A percentile compares a stretch with the other conserved stretches of the same genome.
phyloP scores from a whole-genome alignment of 768 basidiomycete genomes.

The Thelephora aurantiotincta region DNA sequence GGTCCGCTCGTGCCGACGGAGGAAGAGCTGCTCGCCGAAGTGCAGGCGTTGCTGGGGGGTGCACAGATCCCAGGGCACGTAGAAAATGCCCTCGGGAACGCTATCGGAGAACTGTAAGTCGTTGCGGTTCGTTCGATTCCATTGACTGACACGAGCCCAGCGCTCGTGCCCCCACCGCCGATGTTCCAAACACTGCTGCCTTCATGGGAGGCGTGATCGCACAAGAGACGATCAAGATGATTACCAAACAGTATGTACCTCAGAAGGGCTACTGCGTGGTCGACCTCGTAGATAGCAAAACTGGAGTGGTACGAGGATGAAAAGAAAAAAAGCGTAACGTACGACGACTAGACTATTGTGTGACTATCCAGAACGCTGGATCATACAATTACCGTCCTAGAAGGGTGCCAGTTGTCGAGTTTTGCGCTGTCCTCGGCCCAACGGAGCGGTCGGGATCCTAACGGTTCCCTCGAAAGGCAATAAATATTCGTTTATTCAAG shows the following conservation, averaged over 20 bases:
- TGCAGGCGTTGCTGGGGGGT: conserved; percentile 34
- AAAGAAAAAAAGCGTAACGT: not conserved
- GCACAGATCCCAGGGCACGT: conserved; percentile 35
- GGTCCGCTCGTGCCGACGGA: conserved; percentile 23
- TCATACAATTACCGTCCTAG: too few relatives aligned
- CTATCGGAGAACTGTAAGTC: conserved; percentile 70
- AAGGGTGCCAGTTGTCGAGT: too few relatives aligned
- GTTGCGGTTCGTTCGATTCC: not conserved
- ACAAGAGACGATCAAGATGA: conserved; percentile 94
- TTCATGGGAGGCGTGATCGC: conserved; percentile 89
- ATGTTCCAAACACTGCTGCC: conserved; percentile 88
- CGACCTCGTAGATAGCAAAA: conserved; percentile 75
- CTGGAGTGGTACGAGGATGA: conserved; percentile 28
- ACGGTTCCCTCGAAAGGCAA: too few relatives aligned
- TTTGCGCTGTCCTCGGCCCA: too few relatives aligned
- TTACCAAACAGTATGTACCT: conserved; percentile 92
- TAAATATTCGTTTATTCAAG: too few relatives aligned
- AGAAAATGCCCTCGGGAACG: conserved; percentile 30
- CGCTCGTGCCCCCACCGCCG: conserved; percentile 65
- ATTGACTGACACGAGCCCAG: conserved; percentile 25
- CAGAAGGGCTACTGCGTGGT: conserved; percentile 74
- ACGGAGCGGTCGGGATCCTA: too few relatives aligned
- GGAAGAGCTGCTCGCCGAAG: conserved; percentile 38
- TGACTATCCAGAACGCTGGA: too few relatives aligned
- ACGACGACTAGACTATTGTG: too few relatives aligned